Conservation (phyloP, 805 yeast genomes). For the Pichia sporocuriosa region DNA sequence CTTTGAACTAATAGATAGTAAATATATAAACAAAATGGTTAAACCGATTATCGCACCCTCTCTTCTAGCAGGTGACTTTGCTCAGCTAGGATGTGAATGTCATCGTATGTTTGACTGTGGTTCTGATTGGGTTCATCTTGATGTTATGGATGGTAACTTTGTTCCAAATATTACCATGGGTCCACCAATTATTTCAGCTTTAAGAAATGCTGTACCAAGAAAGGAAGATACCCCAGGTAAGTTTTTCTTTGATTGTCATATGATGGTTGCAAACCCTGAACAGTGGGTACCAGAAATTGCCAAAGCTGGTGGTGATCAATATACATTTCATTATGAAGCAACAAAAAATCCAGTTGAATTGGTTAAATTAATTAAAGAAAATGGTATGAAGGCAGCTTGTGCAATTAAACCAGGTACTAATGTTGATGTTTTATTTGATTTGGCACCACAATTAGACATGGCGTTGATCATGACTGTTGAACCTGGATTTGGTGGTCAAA, state of each 20-base stretch:
- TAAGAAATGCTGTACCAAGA: conserved; percentile 73
- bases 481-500: conserved; percentile 98
- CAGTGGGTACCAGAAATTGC: conserved; percentile 92
- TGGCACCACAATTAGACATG: conserved; percentile 81
- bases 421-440: conserved; percentile 55
- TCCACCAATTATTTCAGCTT: conserved; percentile 74
- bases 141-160: conserved; percentile 98
- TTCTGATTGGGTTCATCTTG: conserved; percentile 97
- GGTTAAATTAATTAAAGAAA: conserved; percentile 64
- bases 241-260: conserved; percentile 83
- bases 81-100: conserved; percentile 84
- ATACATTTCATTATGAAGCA: conserved; percentile 93
- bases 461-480: conserved; percentile 97
- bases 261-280: conserved; percentile 94
- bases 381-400: conserved; percentile 90
- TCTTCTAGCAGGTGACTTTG: conserved; percentile 85
- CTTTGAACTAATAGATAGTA: too few species aligned
- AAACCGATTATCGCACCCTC: conserved; percentile 89
- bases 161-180: conserved; percentile 96
- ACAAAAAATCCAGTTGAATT: conserved; percentile 70
- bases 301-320: conserved; percentile 90
- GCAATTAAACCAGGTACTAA: conserved; percentile 93
- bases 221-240: conserved; percentile 16
- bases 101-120: conserved; percentile 68
- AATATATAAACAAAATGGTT: conserved; percentile 41